phyloP scores from a whole-genome alignment of 208 protist genomes.

The Phytomonas sp. region DNA sequence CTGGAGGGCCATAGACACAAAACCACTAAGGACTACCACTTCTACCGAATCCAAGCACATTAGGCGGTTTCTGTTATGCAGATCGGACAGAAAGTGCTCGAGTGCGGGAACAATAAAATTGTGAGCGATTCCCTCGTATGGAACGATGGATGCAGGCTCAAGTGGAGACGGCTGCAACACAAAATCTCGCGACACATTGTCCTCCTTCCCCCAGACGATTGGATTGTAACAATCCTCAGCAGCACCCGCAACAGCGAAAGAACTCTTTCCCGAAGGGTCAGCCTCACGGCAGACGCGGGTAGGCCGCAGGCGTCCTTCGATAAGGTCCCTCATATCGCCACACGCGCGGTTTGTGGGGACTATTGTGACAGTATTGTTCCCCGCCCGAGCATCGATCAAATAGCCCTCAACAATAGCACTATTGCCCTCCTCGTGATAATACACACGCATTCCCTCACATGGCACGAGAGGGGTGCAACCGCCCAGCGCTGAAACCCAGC shows the following conservation, averaged over 20 bases:
- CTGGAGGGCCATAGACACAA: neutral
- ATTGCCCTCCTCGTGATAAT: neutral
- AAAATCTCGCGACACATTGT: neutral
- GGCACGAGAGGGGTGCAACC: neutral
- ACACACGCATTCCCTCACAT: neutral
- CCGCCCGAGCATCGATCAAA: neutral
- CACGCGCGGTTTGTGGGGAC: neutral
- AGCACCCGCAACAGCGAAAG: neutral
- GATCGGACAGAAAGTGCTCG: neutral
- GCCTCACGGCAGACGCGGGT: neutral
- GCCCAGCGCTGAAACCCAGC: neutral
- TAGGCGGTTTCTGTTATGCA: neutral
- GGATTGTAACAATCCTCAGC: neutral
- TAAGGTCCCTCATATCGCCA: conserved; percentile 1
- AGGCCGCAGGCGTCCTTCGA: neutral
- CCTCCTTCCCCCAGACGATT: neutral
- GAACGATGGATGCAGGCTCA: neutral
- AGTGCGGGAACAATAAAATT: neutral
- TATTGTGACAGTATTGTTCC: neutral
- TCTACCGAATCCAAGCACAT: neutral
- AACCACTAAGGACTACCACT: neutral
- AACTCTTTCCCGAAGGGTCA: neutral
- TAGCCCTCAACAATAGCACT: neutral
- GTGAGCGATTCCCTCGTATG: neutral
- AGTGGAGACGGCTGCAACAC: neutral